phyloP scores from a whole-genome alignment of 108 stramenopile genomes.

The Stephanodiscus minutulus region DNA sequence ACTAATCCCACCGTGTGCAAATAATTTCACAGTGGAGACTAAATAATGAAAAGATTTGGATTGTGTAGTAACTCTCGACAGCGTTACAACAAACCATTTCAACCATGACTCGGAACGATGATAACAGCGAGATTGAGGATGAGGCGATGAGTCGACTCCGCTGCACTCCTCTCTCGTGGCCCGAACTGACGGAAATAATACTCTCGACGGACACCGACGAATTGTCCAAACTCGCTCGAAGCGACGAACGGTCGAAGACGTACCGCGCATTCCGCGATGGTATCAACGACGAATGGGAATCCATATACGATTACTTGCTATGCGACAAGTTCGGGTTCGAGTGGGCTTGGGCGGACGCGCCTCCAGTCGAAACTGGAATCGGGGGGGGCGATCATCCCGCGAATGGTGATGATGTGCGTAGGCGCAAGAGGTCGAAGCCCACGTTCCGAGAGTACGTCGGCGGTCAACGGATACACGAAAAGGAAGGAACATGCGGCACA shows the following conservation, averaged over 20 bases:
- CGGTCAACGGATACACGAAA: not conserved
- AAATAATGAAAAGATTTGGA: too few relatives aligned
- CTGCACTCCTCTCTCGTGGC: constrained; percentile 26
- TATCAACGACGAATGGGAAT: constrained; percentile 58
- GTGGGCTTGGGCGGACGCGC: constrained; percentile 10
- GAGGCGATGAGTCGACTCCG: constrained; percentile 21
- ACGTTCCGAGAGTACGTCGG: constrained; percentile 23
- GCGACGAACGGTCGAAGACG: constrained; percentile 43
- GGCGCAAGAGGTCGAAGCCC: constrained; percentile 25
- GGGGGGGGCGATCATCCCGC: not conserved
- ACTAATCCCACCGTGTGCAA: too few relatives aligned
- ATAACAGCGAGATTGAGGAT: not conserved
- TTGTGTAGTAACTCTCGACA: too few relatives aligned
- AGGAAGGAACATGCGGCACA: constrained; percentile 6
- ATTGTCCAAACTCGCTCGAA: constrained; percentile 61
- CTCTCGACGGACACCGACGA: constrained; percentile 22
- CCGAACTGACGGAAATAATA: constrained; percentile 32
- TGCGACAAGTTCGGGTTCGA: constrained; percentile 71
- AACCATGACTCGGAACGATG: too few relatives aligned
- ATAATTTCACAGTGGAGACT: too few relatives aligned
- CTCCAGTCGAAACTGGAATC: not conserved
- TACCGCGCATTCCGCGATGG: constrained; percentile 51
- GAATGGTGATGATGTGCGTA: not conserved
- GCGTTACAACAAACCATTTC: too few relatives aligned
- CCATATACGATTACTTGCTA: constrained; percentile 67